Percentiles rank a stretch among this genome's conserved stretches.
These are phyloP conservation scores for Botrytis elliptica DNA, from an alignment of 2,329 filamentous ascomycete species.

Conservation along the genomic window DNA sequence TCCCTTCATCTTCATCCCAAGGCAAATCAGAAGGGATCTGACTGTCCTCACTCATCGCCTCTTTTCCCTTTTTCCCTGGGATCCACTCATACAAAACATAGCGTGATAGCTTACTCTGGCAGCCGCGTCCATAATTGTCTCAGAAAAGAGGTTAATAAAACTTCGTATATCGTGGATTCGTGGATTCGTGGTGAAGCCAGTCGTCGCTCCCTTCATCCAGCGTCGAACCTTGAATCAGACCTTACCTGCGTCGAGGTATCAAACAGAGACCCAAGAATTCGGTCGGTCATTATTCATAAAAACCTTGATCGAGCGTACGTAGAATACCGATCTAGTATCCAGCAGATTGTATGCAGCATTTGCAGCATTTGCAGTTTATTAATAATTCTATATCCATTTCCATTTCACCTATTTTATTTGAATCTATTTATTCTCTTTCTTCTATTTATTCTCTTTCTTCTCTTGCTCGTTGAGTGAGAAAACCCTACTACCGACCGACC, in stretches of 20 bases:
- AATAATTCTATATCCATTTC: not conserved
- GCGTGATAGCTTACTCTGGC: conserved; percentile 16
- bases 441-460: not conserved
- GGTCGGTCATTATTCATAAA: not conserved
- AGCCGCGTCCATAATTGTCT: conserved; percentile 5
- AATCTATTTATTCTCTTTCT: not conserved
- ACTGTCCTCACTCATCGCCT: not conserved
- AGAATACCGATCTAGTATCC: not conserved
- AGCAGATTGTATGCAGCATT: not conserved
- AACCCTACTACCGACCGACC: not conserved
- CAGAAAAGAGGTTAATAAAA: not conserved
- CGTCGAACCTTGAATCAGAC: not conserved
- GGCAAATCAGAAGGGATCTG: not conserved
- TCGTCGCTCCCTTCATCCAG: not conserved
- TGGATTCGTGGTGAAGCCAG: not conserved
- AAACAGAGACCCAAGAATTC: not conserved
- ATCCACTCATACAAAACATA: conserved; percentile 21
- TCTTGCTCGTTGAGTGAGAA: not conserved
- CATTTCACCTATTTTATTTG: not conserved
- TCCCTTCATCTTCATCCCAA: not conserved
- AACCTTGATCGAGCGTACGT: not conserved
- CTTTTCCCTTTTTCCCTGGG: not conserved
- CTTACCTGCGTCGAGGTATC: not conserved
- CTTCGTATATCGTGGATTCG: not conserved
- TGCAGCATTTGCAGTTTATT: not conserved